A percentile compares a stretch with the other conserved stretches of the same genome.
These are phyloP conservation scores for Quercus glauca DNA, from an alignment of 306 rosid species.

Conservation along the genomic window DNA sequence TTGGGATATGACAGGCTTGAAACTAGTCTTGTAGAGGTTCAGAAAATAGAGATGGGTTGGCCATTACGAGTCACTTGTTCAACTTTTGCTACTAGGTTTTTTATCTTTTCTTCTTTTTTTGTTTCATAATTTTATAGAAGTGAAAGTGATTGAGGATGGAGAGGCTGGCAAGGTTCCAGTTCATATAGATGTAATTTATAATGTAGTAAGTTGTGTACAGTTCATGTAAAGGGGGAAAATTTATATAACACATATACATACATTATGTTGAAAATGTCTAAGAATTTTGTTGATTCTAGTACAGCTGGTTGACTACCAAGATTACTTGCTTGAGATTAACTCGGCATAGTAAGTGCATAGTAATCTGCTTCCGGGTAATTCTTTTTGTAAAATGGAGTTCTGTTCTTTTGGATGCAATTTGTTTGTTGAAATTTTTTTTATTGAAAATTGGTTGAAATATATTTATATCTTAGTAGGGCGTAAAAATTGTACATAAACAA, in stretches of 20 bases:
- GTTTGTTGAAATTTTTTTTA: too few species aligned
- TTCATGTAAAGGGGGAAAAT: neutral
- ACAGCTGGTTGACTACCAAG: too few species aligned
- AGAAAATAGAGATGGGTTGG: neutral
- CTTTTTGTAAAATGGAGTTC: too few species aligned
- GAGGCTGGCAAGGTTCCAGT: neutral
- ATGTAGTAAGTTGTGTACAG: neutral
- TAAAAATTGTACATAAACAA: too few species aligned
- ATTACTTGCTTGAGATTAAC: too few species aligned
- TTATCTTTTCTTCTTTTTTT: neutral
- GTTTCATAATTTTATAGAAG: neutral
- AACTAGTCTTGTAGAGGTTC: neutral
- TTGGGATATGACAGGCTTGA: slow-evolving; percentile 54
- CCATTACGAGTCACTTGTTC: neutral
- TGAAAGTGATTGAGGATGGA: neutral
- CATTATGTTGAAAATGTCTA: neutral
- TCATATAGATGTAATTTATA: neutral
- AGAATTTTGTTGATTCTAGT: neutral
- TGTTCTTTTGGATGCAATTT: too few species aligned
- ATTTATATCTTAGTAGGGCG: too few species aligned
- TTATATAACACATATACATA: neutral
- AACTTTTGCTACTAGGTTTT: neutral
- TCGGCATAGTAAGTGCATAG: too few species aligned
- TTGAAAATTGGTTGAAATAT: too few species aligned
- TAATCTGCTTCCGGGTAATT: too few species aligned